phyloP scores from a whole-genome alignment of 768 basidiomycete genomes.

The Rhodotorula kratochvilovae region DNA sequence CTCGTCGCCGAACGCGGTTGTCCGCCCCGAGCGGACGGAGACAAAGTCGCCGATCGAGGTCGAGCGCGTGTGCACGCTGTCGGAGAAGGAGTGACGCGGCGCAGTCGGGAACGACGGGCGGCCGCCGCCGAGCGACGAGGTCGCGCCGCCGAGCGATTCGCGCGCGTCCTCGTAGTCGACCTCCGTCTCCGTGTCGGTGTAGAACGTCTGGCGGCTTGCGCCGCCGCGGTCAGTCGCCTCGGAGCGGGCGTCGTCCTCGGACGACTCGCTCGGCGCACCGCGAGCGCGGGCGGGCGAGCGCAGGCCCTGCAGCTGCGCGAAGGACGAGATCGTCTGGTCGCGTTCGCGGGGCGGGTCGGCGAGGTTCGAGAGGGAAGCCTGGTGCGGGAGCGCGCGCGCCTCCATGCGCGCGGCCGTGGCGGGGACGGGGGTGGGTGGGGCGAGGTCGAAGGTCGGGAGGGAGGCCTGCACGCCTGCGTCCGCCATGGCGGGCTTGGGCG shows the following conservation, averaged over 20 bases:
- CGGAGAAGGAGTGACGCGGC: conserved; percentile 23
- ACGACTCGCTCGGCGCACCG: neutral
- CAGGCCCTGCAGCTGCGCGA: conserved; percentile 14
- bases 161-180: conserved; percentile 43
- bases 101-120: conserved; percentile 2
- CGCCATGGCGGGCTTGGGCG: neutral
- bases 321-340: conserved; percentile 23
- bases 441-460: neutral
- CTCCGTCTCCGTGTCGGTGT: conserved; percentile 39
- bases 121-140: conserved; percentile 5
- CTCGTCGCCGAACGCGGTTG: conserved; percentile 8
- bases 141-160: conserved; percentile 39
- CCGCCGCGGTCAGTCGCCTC: conserved; percentile 2
- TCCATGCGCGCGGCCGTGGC: conserved; percentile 20
- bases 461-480: conserved; percentile 20
- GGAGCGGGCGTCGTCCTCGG: conserved; percentile 6
- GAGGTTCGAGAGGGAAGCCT: conserved; percentile 23
- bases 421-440: neutral
- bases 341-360: conserved; percentile 8
- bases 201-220: conserved; percentile 10
- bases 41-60: conserved; percentile 33
- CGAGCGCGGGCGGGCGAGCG: neutral
- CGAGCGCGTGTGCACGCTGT: conserved; percentile 20
- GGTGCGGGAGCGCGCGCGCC: conserved; percentile 30
- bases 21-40: conserved; percentile 26